Evolutionary conservation across 495 filamentous ascomycete genomes (phyloP).

Genomic region (Podospora bellae-mahoneyi): DNA sequence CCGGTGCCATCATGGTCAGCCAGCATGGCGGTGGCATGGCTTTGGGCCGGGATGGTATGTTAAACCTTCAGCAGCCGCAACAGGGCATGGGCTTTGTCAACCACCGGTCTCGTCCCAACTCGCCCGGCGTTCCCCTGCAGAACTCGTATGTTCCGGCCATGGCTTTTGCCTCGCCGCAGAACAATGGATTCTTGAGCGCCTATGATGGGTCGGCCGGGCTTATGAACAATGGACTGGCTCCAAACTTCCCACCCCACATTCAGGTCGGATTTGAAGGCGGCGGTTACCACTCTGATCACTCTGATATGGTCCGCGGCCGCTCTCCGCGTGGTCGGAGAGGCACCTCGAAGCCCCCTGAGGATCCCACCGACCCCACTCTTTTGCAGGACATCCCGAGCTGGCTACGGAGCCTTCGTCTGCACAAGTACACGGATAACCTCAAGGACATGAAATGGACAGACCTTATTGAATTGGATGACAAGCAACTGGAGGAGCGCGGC

Average conservation of each 20-base stretch:
- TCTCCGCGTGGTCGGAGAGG: conserved; percentile 90
- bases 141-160: conserved; percentile 57
- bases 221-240: conserved; percentile 68
- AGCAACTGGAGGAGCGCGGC: conserved; percentile 85
- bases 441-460: conserved; percentile 98
- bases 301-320: conserved; percentile 81
- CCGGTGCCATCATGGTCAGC: conserved; percentile 77
- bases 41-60: conserved; percentile 76
- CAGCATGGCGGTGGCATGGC: conserved; percentile 73
- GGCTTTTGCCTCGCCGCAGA: conserved; percentile 84
- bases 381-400: conserved; percentile 95
- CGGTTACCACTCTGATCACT: conserved; percentile 93
- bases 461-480: conserved; percentile 85
- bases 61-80: conserved; percentile 54
- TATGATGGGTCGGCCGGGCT: conserved; percentile 74
- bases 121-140: conserved; percentile 85
- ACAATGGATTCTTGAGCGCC: conserved; percentile 89
- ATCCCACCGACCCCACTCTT: conserved; percentile 86
- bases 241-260: conserved; percentile 72
- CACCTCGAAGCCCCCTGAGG: conserved; percentile 95
- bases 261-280: conserved; percentile 61
- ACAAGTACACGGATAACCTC: conserved; percentile 98
- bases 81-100: conserved; percentile 74
- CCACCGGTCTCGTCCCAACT: conserved; percentile 86
- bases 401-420: conserved; percentile 89